Base-by-base conservation (phyloP, 345 rosid species). In the Citrus medica region DNA sequence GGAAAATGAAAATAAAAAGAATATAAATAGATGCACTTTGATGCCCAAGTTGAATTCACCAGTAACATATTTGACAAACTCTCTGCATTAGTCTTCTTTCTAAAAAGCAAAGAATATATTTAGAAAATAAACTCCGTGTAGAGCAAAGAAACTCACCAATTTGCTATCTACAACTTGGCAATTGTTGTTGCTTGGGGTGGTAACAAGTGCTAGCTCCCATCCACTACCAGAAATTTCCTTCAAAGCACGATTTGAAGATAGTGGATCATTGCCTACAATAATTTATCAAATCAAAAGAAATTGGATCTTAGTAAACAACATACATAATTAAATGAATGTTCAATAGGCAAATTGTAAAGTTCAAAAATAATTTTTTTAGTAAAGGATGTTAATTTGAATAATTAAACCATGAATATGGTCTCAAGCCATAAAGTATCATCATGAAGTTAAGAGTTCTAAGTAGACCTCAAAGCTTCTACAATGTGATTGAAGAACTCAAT, bases 171-270 rank as follows among this genome's bases (percentile, higher is more conserved):
- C 46, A 0, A 63, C 48, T 5, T 76, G 88, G 76, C 80, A 73
- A 16, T 77, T 67, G 46, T 85, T 79, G 86, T 84, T 89, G 85
- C 85, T 88, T 9, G 92, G 95, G 35, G 97, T 74, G 53, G 97
- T 88, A 78, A 94, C 95, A 58, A 96, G 87, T n/a, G 99, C 92
- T 68, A 96, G 90, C 83, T 96, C 99, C 99, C 99, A 96, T 61
- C 99, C 99, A 9, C 82, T 79, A 78, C 92, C 90, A 73, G 88
- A 84, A 1, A 92, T 84, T 70, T 87, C 89, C 83, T 82, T 86
- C 77, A 88, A 84, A 72, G 89, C 89, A 42, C 42, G 71, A 81
- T 74, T 83, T 28, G 89, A 87, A 24, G 87, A 83, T 61, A 71
- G 25, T 25, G 82, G 78, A 75, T 80, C 87, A 17, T 75, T 73